Conservation (phyloP, 1,139 yeast genomes). For the Pichia sp. region DNA sequence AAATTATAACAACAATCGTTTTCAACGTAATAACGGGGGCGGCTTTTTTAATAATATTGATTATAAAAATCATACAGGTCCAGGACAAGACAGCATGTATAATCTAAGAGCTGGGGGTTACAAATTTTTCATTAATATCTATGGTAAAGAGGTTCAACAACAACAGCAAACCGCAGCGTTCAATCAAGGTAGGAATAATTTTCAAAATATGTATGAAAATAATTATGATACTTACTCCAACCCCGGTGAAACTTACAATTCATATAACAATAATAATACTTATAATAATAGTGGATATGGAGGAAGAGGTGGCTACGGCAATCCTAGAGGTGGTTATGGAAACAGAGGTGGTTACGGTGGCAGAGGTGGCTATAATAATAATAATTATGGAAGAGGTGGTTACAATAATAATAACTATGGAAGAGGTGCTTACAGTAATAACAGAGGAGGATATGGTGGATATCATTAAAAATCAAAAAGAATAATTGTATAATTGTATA, state of each 20-base stretch:
- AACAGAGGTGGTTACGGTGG: slow-evolving; percentile 9
- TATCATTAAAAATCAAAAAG: background rate
- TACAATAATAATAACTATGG: background rate
- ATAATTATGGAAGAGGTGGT: background rate
- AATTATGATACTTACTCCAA: slow-evolving; percentile 17
- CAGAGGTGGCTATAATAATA: background rate
- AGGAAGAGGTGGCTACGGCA: slow-evolving; percentile 3
- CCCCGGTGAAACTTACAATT: slow-evolving; percentile 16
- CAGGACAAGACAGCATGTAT: slow-evolving; percentile 33
- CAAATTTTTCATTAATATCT: slow-evolving; percentile 30
- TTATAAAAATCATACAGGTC: slow-evolving; percentile 30
- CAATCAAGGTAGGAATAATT: slow-evolving; percentile 10
- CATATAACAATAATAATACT: background rate
- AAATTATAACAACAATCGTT: slow-evolving; percentile 23
- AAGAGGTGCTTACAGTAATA: background rate
- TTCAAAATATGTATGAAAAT: slow-evolving; percentile 18
- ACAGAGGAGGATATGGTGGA: background rate
- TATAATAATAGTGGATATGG: slow-evolving; percentile 7
- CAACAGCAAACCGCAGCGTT: slow-evolving; percentile 17
- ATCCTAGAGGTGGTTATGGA: slow-evolving; percentile 8
- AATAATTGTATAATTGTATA: background rate
- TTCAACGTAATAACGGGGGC: slow-evolving; percentile 22
- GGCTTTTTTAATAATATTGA: slow-evolving; percentile 32
- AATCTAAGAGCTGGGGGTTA: slow-evolving; percentile 37
- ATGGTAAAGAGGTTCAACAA: slow-evolving; percentile 19